Evolutionary conservation across 2,329 filamentous ascomycete genomes (phyloP).

Genomic region (Ascochyta pisi): DNA sequence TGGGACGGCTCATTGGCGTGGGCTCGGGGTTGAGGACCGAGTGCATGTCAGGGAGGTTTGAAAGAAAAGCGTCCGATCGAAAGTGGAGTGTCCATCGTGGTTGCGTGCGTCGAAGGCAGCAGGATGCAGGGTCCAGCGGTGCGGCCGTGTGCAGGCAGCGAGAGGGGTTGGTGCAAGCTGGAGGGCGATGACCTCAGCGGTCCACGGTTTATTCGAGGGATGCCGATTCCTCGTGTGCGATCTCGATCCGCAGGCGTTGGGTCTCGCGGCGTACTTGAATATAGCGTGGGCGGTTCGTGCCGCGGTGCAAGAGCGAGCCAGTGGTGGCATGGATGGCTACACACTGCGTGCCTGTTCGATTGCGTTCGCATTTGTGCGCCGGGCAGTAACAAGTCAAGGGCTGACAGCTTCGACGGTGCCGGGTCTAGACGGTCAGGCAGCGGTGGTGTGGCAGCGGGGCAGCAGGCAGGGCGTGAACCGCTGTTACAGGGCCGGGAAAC

Average conservation of each 20-base stretch:
- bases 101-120: not conserved
- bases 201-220: not conserved
- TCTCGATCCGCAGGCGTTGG: not conserved
- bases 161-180: not conserved
- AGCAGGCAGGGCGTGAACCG: too few relatives aligned
- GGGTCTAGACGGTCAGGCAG: too few relatives aligned
- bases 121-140: conserved; percentile 5
- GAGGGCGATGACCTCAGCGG: not conserved
- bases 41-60: not conserved
- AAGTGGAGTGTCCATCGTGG: conserved; percentile 4
- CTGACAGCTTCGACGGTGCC: not conserved
- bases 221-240: not conserved
- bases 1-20: too few relatives aligned
- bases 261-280: not conserved
- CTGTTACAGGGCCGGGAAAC: too few relatives aligned
- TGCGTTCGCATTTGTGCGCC: too few relatives aligned
- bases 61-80: conserved; percentile 2
- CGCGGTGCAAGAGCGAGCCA: not conserved
- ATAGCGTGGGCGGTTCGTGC: conserved; percentile 15
- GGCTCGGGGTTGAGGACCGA: not conserved
- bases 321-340: too few relatives aligned
- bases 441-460: too few relatives aligned
- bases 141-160: not conserved
- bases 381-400: not conserved
- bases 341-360: too few relatives aligned